phyloP scores from a whole-genome alignment of 345 rosid genomes.

The Kandelia obovata region DNA sequence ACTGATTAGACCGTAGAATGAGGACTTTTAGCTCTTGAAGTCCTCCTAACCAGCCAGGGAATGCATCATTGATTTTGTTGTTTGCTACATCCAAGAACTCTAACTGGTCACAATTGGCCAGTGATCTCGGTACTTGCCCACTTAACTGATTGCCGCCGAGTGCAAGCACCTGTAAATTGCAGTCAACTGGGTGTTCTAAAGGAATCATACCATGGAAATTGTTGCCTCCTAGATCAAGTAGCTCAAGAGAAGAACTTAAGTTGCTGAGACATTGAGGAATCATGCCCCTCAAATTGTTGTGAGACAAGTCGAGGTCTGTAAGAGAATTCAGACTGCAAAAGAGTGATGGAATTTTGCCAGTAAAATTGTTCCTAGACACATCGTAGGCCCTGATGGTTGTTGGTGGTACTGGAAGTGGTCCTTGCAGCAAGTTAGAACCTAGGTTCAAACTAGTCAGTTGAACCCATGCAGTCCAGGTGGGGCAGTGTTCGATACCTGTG shows the following conservation, averaged over 20 bases:
- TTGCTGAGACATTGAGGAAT: slow-evolving; percentile 23
- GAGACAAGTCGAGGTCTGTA: slow-evolving; percentile 16
- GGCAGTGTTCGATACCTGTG: not conserved
- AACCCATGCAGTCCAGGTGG: not conserved
- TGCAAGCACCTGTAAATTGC: not conserved
- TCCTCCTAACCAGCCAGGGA: slow-evolving; percentile 14
- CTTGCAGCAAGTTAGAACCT: slow-evolving; percentile 13
- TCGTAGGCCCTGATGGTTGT: not conserved
- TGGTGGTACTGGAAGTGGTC: slow-evolving; percentile 6
- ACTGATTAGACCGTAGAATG: slow-evolving; percentile 7
- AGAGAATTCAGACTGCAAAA: slow-evolving; percentile 11
- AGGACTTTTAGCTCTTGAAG: slow-evolving; percentile 6
- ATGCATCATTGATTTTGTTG: slow-evolving; percentile 7
- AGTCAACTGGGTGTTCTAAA: not conserved
- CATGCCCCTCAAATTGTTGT: slow-evolving; percentile 28
- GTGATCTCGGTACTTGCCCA: slow-evolving; percentile 14
- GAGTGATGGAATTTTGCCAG: slow-evolving; percentile 1
- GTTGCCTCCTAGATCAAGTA: slow-evolving; percentile 16
- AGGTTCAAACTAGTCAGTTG: not conserved
- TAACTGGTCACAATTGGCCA: slow-evolving; percentile 13
- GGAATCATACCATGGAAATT: slow-evolving; percentile 21
- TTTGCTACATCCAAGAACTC: slow-evolving; percentile 7
- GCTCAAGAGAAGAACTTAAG: not conserved
- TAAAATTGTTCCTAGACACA: not conserved
- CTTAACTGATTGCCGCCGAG: not conserved